Evolutionary conservation across 129 eudicot species (phyloP), one percentile per base, ranked within the genome.

Genomic region (Artemisia tridentata): DNA sequence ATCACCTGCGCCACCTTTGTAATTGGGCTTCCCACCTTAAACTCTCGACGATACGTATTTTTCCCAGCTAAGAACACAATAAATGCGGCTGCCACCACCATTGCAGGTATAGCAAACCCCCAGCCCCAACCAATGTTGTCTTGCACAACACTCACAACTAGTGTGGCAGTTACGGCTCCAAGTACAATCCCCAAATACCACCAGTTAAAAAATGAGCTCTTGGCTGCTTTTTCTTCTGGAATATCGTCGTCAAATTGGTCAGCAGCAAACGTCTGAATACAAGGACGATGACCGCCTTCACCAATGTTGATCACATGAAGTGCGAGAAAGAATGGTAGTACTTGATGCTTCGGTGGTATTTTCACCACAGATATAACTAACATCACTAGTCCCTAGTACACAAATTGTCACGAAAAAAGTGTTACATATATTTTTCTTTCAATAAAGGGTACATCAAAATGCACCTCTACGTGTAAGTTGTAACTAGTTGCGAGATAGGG

Each of bases 221-320:
- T 21, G 23, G 23, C 23, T 21, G 23, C 23, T 21, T 21, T 21
- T 21, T 21, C 23, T 21, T 21, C 23, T 21, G 23, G 23, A 21
- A 21, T 21, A 21, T 21, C 23, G 23, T 21, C 23, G 23, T 21
- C 23, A 21, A 21, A 21, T 21, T 21, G 23, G 23, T 21, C 23
- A 21, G 23, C 23, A 21, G 23, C 23, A 21, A 21, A 21, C 23
- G 23, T 21, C 23, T 21, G 23, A 21, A 21, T 21, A 21, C 93
- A 90, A 2, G 96, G 96, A 59, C 86, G 86, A 68, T 90, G 96
- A 1, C 93, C 96, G 10, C 96, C 93, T 63, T 86, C 91, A 1
- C 96, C 96, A 1, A 86, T 31, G 45, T 76, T 55, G 25, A 87
- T 56, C 15, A 81, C 21, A 77, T 90, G 86, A 19, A 90, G 93